Base-by-base conservation (phyloP, 164 flowering plant species). In the Nelumbo lutea region DNA sequence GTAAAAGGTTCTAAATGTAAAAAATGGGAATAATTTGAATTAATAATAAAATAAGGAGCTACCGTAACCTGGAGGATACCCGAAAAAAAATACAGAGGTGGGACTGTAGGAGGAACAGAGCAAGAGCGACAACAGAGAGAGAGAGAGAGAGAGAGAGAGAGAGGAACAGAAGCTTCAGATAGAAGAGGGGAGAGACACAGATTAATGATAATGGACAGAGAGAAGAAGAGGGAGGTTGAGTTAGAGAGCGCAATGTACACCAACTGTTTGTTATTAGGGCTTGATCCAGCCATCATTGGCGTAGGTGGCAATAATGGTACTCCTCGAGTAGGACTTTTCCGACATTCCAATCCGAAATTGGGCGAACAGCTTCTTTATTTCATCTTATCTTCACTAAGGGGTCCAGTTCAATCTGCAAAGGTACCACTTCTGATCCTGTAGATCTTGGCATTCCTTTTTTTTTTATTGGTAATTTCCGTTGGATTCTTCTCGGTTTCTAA, bases 161-260 rank as follows among this genome's bases (percentile, higher is more conserved):
- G 7, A 46, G 57, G 13, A 51, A 14, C 11, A 53, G 57, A 53
- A 53, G 4, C 57, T 3, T 15, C 7, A 9, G 57, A 15, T 14
- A 53, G 57, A 15, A 4, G 57, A 53, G 15, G n/a, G 57, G 14
- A 11, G 57, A 53, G 48, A 46, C 5, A 7, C 5, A 46, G 57
- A 11, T 14, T 11, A 2, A 89, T 89, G 91, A 88, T 86, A 79
- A 96, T 93, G 99, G 98, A 96, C 74, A 79, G 98, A 73, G 99
- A 93, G 79, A 93, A 90, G 87, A 98, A 96, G 81, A 85, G 99
- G 77, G 98, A 93, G 76, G 82, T 82, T 42, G 99, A 96, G 84
- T 84, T 96, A 13, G 99, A 96, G 78, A 83, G 86, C 61, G 98
- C 98, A 82, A 93, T 93, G 99, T 96, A 93, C 94, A 93, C 98